Evolutionary conservation across 352 stramenopile genomes (phyloP).

Genomic region (Phytophthora kernoviae): DNA sequence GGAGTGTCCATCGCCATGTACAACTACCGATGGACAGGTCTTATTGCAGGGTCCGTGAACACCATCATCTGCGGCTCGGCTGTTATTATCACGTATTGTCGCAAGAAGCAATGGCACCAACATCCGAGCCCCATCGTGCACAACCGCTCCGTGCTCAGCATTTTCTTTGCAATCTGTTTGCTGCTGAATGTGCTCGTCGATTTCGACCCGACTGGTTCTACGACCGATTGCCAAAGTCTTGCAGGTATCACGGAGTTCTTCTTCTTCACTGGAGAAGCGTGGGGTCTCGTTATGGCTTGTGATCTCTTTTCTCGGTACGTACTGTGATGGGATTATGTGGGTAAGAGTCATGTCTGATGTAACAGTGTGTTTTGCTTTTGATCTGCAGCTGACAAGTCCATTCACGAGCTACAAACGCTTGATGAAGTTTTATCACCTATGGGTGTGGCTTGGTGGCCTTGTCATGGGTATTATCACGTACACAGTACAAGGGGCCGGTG

Average conservation of each 20-base stretch:
- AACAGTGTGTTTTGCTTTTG: background rate
- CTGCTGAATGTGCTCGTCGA: conserved; percentile 84
- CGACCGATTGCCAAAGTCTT: conserved; percentile 67
- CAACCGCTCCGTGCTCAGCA: conserved; percentile 81
- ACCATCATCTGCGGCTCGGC: conserved; percentile 88
- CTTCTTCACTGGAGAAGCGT: conserved; percentile 88
- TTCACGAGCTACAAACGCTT: conserved; percentile 91
- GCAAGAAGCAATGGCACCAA: conserved; percentile 90
- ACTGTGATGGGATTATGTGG: background rate
- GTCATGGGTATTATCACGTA: conserved; percentile 83
- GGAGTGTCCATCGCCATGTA: conserved; percentile 88
- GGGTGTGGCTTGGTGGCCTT: conserved; percentile 84
- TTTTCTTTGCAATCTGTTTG: conserved; percentile 85
- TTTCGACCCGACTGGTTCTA: conserved; percentile 66
- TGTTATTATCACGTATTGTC: conserved; percentile 86
- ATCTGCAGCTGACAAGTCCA: conserved; percentile 70
- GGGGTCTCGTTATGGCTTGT: conserved; percentile 88
- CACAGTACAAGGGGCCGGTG: conserved; percentile 63
- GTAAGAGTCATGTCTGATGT: background rate
- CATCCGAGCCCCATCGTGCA: conserved; percentile 91
- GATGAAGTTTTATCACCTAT: conserved; percentile 90
- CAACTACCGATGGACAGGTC: conserved; percentile 86
- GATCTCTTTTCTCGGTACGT: conserved; percentile 85
- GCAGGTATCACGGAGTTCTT: conserved; percentile 90
- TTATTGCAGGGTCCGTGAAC: conserved; percentile 88